phyloP scores from a whole-genome alignment of 768 basidiomycete genomes.

The Tylopilus sp. region DNA sequence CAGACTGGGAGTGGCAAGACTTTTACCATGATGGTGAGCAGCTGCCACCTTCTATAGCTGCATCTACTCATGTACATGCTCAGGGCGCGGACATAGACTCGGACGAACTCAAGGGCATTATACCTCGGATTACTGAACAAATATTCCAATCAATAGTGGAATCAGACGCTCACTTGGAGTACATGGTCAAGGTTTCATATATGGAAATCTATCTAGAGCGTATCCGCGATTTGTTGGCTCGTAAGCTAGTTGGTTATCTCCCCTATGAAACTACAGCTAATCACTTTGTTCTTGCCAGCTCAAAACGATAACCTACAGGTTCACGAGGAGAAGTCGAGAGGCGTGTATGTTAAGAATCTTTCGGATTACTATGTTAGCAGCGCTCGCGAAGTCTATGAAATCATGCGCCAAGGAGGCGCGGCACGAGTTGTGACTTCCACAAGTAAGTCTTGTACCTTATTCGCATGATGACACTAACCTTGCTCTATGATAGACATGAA shows the following conservation, averaged over 20 bases:
- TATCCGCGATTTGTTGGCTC: constrained; percentile 91
- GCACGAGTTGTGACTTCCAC: constrained; percentile 92
- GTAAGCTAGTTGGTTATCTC: constrained; percentile 47
- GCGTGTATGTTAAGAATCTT: constrained; percentile 96
- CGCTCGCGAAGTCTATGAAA: constrained; percentile 94
- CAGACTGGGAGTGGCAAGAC: constrained; percentile 97
- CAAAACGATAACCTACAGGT: constrained; percentile 98
- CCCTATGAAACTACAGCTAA: constrained; percentile 4
- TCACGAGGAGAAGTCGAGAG: constrained; percentile 96
- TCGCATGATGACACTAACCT: constrained; percentile 1
- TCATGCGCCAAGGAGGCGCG: constrained; percentile 94
- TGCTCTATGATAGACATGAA: constrained; percentile 80
- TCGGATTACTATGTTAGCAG: constrained; percentile 98
- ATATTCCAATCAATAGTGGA: constrained; percentile 98
- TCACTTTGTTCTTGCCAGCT: constrained; percentile 41
- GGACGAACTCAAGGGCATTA: constrained; percentile 90
- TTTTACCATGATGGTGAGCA: constrained; percentile 94
- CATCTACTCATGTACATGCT: constrained; percentile 3
- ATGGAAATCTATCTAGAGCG: constrained; percentile 99
- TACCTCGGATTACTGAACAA: constrained; percentile 97
- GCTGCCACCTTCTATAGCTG: constrained; percentile 1
- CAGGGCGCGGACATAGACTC: constrained; percentile 98
- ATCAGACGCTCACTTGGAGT: constrained; percentile 93
- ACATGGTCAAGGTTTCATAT: constrained; percentile 98
- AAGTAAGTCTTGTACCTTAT: constrained; percentile 52